Base-by-base conservation (phyloP, 768 basidiomycete species). In the Mycena indigotica region DNA sequence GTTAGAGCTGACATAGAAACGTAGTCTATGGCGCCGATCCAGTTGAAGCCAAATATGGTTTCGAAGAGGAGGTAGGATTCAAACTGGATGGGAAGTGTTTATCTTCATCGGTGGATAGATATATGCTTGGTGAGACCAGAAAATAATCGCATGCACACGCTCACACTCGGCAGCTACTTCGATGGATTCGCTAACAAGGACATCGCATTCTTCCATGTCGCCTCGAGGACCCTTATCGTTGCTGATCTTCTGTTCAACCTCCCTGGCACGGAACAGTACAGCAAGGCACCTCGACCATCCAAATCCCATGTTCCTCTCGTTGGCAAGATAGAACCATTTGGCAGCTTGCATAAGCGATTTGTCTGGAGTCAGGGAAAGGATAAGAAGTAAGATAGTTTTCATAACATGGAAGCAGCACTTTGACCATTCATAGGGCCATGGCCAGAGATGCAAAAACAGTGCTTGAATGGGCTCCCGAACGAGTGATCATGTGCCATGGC, bases 191-290 rank as follows among this genome's bases (percentile, higher is more conserved):
- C 73, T 58, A 91, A 91, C 67, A 88, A 90, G 67, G 93, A 95
- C 52, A 83, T 95, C 15, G 90, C 92, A 0, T 93, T 92, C 72
- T 81, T 88, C 57, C 93, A 96, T 66, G 72, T 75, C 13, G 75
- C 82, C 0, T 88, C 86, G 15, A 89, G 85, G 68, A 83, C 87
- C 0, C 74, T 95, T 44, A 81, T 95, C 45, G 78, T 88, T 69
- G 94, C 91, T 2, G 94, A 97, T 70, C 75, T 95, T 41, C 70
- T 95, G 2, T 83, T 93, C 75, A 95, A 95, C 73, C 75, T 95
- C 13, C 91, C 93, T 1, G 75, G 83, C 3, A 85, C 69, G 2
- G 93, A 95, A 71, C 92, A 94, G 76, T 80, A 79, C 57, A 77
- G 78, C 8, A 79, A 77, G 58, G n/a, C n/a, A 66, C 73, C 2